phyloP scores from a whole-genome alignment of 2,329 filamentous ascomycete genomes.

The Talaromyces sp. region DNA sequence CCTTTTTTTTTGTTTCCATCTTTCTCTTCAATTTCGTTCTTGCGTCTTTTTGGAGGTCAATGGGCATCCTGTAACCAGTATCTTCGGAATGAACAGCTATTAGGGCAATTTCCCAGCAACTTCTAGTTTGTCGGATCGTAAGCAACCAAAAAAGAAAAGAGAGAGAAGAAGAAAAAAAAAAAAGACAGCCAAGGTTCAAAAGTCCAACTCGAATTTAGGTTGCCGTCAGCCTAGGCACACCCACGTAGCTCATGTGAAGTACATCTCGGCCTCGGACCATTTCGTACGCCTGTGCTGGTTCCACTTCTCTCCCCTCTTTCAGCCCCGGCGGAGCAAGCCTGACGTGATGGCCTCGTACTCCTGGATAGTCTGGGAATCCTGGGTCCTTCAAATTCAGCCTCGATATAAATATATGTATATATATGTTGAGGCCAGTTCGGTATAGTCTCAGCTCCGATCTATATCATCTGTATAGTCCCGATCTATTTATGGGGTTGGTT shows the following conservation, averaged over 20 bases:
- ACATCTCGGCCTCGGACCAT: constrained; percentile 22
- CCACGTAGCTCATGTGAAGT: constrained; percentile 22
- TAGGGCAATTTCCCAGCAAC: constrained; percentile 1
- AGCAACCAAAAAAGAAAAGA: background rate
- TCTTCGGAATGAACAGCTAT: constrained; percentile 17
- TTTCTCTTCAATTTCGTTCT: background rate
- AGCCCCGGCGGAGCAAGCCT: too few relatives aligned
- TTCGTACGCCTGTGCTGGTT: constrained; percentile 5
- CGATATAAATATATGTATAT: too few relatives aligned
- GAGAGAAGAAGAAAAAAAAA: too few relatives aligned
- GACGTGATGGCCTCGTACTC: background rate
- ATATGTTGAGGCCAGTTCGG: too few relatives aligned
- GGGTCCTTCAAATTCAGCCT: background rate
- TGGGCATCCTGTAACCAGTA: constrained; percentile 23
- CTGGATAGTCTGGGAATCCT: background rate
- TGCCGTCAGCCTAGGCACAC: background rate
- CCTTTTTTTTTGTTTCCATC: constrained; percentile 5
- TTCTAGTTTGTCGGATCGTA: background rate
- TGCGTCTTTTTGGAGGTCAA: constrained; percentile 7
- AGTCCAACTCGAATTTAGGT: background rate
- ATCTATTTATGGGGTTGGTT: background rate
- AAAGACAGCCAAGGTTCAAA: too few relatives aligned
- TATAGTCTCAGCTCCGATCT: too few relatives aligned
- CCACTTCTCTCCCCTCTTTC: constrained; percentile 6
- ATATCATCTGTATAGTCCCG: too few relatives aligned